These are phyloP conservation scores for Apophysomyces elegans DNA, from an alignment of 371 early-diverging fungal genomes.

Conservation along the genomic window DNA sequence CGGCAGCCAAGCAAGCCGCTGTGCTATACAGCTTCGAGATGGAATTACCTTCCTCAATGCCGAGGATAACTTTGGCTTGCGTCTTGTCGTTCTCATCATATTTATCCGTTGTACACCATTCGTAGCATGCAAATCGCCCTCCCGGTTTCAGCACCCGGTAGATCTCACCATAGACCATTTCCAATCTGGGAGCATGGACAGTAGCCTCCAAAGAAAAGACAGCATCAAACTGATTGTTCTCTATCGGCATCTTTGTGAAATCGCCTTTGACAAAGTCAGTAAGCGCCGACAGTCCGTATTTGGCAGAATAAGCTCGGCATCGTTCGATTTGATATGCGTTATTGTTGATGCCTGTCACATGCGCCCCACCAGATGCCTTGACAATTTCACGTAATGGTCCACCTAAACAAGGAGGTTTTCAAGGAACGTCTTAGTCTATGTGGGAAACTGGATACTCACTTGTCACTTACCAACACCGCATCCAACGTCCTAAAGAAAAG, in stretches of 20 bases:
- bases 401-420: conserved; percentile 23
- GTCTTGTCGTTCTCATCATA: conserved; percentile 68
- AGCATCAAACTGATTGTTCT: conserved; percentile 65
- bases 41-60: conserved; percentile 80
- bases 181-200: conserved; percentile 70
- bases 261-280: conserved; percentile 71
- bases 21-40: conserved; percentile 76
- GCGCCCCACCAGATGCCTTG: conserved; percentile 69
- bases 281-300: conserved; percentile 55
- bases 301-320: conserved; percentile 64
- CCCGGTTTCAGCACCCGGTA: conserved; percentile 83
- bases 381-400: conserved; percentile 82
- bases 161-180: conserved; percentile 74
- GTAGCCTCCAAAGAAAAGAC: conserved; percentile 82
- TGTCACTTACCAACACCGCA: conserved; percentile 76
- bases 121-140: conserved; percentile 71
- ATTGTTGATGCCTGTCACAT: conserved; percentile 83
- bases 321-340: conserved; percentile 84
- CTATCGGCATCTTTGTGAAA: conserved; percentile 78
- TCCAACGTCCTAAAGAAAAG: conserved; percentile 61
- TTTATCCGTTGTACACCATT: conserved; percentile 76
- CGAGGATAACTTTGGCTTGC: conserved; percentile 70
- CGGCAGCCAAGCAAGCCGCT: conserved; percentile 61
- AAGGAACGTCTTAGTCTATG: not conserved
- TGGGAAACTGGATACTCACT: not conserved